Base-by-base conservation (phyloP, 2,329 filamentous ascomycete species). In the Fusarium ramigenum region DNA sequence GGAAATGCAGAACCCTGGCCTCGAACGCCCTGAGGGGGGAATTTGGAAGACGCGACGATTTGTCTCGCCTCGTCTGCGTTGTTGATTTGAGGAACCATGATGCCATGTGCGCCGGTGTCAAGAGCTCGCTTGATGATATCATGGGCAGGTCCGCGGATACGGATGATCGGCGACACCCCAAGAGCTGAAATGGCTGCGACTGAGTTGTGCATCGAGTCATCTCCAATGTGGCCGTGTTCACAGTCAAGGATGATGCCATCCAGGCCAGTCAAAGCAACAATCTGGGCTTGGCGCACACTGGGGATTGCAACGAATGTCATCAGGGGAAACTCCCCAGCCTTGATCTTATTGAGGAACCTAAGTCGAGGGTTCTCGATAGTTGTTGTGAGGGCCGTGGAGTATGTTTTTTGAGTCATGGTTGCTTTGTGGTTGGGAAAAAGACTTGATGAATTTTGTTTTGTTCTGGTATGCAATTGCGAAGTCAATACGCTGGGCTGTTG, bases 291-390 rank as follows among this genome's bases (percentile, higher is more conserved):
- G 44, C 86, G 83, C 2, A 86, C 79, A 1, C 84, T 86, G 5
- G 84, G 84, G 15, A 87, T 79, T 34, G 82, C 85, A 76, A 87
- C 79, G 73, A 88, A 87, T 8, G 85, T 87, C 83, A 86, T 83
- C 7, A 87, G 63, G 11, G 85, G 85, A 63, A 79, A 83, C 28
- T 81, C 79, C 30, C 79, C 80, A 19, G 79, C 72, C 62, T 77
- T 80, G 70, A 86, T 75, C 42, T 82, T 83, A 64, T 86, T 86
- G 65, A 86, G 81, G 7, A 86, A 75, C 58, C 81, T 79, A 60
- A 86, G 73, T 14, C 82, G 82, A 66, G 83, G 80, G 73, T 86
- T 86, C 21, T 82, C 54, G 47, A 83, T 77, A 21, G 63, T 67
- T 18, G 81, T 84, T 23, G 66, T 74, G 44, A 63, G 59, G 28